Base-by-base conservation (phyloP, 441 rosid species). In the Bruguiera hainesii region DNA sequence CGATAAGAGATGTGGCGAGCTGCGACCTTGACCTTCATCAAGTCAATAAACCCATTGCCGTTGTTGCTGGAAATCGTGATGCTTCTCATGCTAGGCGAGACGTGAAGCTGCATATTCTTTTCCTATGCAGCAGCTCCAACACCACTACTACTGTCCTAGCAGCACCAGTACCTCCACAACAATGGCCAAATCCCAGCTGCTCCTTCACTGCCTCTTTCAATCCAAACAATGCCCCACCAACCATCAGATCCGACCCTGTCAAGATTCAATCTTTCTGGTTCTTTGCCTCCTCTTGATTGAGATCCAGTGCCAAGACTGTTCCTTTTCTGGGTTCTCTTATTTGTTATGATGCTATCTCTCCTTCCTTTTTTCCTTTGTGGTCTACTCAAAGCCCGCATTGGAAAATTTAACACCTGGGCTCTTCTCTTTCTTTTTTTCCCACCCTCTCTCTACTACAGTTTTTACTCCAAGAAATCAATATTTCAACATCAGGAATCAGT, bases 21-120 rank as follows among this genome's bases (percentile, higher is more conserved):
- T 86, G 97, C 97, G 83, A 96, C 90, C 86, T 91, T 90, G 97
- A 95, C 86, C 99, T 90, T 95, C 99, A 92, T 92, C 80, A 89
- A 92, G 87, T 95, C 96, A 86, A 85, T 86, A 89, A 92, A 89
- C 77, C 96, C 99, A 89, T 89, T 87, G 89, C 80, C 89, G 83
- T 82, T 68, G 71, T 73, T 76, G 70, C 85, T 82, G 60, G 83
- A 93, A 76, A 96, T 96, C 72, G 99, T 96, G 83, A 96, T 88
- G 79, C 99, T 93, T 91, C 98, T 96, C 98, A 96, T 96, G 84
- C 99, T 93, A 84, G 97, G 98, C 83, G 99, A 96, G 88, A 96
- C 80, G 91, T 91, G 99, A 88, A 96, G 99, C 98, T 89, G 99
- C 99, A 96, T 78, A 70, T 73, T 96, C 89, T 84, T 91, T 78